Conservation (phyloP, 1,284 basidiomycete species). For the Melampsora allii-populina region DNA sequence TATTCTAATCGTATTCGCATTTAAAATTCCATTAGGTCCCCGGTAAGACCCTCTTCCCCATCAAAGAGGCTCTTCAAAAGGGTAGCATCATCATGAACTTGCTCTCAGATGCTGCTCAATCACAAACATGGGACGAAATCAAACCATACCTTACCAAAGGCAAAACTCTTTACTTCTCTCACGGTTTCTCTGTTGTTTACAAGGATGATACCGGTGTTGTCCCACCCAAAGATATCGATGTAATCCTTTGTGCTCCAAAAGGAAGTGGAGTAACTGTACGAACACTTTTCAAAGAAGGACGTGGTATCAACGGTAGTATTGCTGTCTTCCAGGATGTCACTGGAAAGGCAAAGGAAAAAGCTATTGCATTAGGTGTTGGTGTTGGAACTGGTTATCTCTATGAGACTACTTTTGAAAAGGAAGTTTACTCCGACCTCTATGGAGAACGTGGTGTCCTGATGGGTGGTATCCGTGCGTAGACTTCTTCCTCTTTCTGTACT, state of each 20-base stretch:
- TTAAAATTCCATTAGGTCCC: conserved; percentile 62
- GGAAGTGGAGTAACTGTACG: conserved; percentile 98
- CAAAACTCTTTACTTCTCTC: conserved; percentile 99
- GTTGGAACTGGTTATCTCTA: conserved; percentile 96
- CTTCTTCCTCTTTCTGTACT: neutral
- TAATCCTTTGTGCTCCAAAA: conserved; percentile 98
- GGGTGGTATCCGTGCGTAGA: conserved; percentile 85
- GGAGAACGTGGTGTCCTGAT: conserved; percentile 99
- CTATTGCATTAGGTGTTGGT: conserved; percentile 87
- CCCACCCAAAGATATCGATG: conserved; percentile 89
- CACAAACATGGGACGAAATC: conserved; percentile 74
- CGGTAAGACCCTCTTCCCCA: conserved; percentile 95
- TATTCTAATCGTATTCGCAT: neutral
- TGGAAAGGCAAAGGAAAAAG: conserved; percentile 97
- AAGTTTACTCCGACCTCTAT: conserved; percentile 98
- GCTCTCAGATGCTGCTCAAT: conserved; percentile 97
- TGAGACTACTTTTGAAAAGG: conserved; percentile 99
- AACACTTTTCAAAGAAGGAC: conserved; percentile 98
- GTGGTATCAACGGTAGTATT: conserved; percentile 82
- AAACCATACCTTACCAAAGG: conserved; percentile 90
- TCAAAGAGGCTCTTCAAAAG: conserved; percentile 92
- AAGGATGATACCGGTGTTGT: conserved; percentile 94
- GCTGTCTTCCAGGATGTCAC: conserved; percentile 74
- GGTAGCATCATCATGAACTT: conserved; percentile 99
- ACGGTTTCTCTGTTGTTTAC: conserved; percentile 99